phyloP scores from a whole-genome alignment of 352 stramenopile genomes.

The Pythium biforme region DNA sequence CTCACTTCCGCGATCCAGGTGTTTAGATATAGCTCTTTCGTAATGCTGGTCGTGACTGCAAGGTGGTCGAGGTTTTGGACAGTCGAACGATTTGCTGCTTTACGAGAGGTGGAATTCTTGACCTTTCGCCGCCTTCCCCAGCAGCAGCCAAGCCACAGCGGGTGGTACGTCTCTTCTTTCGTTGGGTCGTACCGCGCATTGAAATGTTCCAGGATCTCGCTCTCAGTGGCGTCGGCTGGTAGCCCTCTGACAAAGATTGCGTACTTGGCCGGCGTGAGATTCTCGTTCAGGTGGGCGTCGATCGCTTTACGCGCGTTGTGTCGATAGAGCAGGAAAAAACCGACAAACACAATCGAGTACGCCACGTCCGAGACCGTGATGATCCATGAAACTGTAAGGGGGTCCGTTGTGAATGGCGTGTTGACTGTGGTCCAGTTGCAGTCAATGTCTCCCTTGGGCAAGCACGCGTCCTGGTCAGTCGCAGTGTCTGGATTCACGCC shows the following conservation, averaged over 20 bases:
- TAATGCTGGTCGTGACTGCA: conserved; percentile 33
- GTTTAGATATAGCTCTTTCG: conserved; percentile 59
- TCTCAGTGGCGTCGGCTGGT: conserved; percentile 52
- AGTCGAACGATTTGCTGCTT: conserved; percentile 37
- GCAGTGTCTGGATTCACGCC: conserved; percentile 58
- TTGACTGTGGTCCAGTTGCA: conserved; percentile 58
- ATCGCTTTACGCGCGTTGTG: conserved; percentile 42
- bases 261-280: conserved; percentile 81
- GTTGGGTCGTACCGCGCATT: conserved; percentile 68
- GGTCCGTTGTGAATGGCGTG: conserved; percentile 62
- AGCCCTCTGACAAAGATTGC: conserved; percentile 70
- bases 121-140: conserved; percentile 49
- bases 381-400: conserved; percentile 62
- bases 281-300: conserved; percentile 61
- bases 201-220: conserved; percentile 74
- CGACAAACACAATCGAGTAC: conserved; percentile 63
- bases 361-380: conserved; percentile 56
- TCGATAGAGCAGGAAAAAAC: conserved; percentile 57
- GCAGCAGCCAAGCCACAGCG: conserved; percentile 61
- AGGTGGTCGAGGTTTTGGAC: conserved; percentile 71
- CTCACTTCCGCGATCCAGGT: conserved; percentile 86
- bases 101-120: conserved; percentile 39
- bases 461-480: conserved; percentile 39
- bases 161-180: conserved; percentile 53
- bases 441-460: conserved; percentile 54